Conservation (phyloP, 306 rosid genomes). For the Malus sieversii region DNA sequence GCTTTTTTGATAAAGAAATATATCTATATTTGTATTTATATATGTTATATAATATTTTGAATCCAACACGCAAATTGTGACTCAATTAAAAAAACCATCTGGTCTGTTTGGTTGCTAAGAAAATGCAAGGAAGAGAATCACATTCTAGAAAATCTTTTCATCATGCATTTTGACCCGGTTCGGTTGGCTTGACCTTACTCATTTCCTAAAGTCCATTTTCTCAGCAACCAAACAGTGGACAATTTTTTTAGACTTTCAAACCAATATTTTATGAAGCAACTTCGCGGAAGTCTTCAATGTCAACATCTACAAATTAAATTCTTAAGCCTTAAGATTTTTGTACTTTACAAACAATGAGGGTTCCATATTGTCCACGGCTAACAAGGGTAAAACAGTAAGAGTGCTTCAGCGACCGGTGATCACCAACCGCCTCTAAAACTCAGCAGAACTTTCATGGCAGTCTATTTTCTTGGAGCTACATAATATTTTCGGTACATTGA, state of each 20-base stretch:
- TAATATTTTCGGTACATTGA: background rate
- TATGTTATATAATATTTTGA: background rate
- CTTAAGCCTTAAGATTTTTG: background rate
- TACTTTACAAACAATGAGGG: too few species aligned
- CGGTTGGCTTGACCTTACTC: background rate
- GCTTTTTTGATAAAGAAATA: background rate
- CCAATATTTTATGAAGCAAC: background rate
- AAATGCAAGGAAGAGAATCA: conserved; percentile 5
- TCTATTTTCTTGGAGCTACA: background rate
- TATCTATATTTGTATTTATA: too few species aligned
- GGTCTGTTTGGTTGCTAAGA: background rate
- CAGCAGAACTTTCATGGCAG: background rate
- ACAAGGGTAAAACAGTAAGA: too few species aligned
- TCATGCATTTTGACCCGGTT: background rate
- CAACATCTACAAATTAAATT: background rate
- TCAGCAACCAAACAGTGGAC: conserved; percentile 1
- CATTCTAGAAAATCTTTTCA: background rate
- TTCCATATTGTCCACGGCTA: too few species aligned
- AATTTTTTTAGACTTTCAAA: background rate
- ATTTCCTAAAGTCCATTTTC: background rate
- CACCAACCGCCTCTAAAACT: too few species aligned
- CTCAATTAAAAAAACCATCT: background rate
- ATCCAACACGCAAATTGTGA: background rate
- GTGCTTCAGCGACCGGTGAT: too few species aligned
- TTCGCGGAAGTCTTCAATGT: background rate